phyloP scores from a whole-genome alignment of 306 rosid genomes.

The Prosopis cineraria region DNA sequence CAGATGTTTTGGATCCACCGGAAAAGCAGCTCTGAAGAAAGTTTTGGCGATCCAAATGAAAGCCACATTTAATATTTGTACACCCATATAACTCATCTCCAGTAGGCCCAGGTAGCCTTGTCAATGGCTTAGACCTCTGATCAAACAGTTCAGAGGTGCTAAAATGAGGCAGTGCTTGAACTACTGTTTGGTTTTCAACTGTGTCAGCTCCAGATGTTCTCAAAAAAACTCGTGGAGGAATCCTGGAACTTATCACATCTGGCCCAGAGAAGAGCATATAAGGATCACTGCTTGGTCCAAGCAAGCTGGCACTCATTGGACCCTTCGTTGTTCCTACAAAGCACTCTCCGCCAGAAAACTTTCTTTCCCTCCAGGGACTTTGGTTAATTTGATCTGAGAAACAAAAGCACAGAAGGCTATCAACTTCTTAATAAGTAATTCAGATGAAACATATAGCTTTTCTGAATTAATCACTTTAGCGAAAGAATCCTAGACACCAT shows the following conservation, averaged over 20 bases:
- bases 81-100: conserved; percentile 18
- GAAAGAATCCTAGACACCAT: conserved; percentile 26
- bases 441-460: conserved; percentile 17
- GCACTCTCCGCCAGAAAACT: conserved; percentile 12
- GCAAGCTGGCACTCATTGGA: conserved; percentile 25
- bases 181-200: conserved; percentile 26
- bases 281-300: conserved; percentile 40
- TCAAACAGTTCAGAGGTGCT: conserved; percentile 29
- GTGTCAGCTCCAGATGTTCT: conserved; percentile 29
- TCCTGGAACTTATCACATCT: conserved; percentile 34
- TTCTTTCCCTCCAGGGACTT: conserved; percentile 33
- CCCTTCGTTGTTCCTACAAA: conserved; percentile 34
- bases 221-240: conserved; percentile 37
- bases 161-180: conserved; percentile 45
- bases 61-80: conserved; percentile 27
- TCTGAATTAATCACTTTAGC: conserved; percentile 20
- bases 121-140: conserved; percentile 33
- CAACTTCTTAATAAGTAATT: conserved; percentile 23
- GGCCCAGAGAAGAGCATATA: conserved; percentile 30
- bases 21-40: conserved; percentile 30
- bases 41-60: conserved; percentile 29
- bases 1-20: conserved; percentile 29
- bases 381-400: conserved; percentile 35
- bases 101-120: conserved; percentile 26
- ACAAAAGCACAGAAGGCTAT: conserved; percentile 12